Evolutionary conservation across 352 stramenopile genomes (phyloP).

Genomic region (Globisporangium abappressorium): DNA sequence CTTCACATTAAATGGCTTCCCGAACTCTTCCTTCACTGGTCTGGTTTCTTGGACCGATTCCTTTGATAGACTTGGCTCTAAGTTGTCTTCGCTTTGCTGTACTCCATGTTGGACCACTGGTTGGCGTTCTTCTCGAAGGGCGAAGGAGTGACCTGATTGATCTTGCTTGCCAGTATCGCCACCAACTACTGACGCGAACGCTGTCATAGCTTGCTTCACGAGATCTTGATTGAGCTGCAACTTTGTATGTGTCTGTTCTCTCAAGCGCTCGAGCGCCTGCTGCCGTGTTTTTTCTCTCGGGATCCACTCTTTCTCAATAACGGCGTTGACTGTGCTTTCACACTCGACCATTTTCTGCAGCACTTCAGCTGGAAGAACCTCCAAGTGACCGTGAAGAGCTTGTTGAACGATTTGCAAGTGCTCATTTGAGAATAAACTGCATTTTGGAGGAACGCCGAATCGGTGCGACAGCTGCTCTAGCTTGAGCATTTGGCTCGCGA

Average conservation of each 20-base stretch:
- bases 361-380: slow-evolving; percentile 50
- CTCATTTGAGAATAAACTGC: slow-evolving; percentile 35
- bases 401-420: slow-evolving; percentile 52
- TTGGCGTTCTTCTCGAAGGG: not conserved
- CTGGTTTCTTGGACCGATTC: not conserved
- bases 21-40: not conserved
- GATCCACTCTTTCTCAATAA: slow-evolving; percentile 59
- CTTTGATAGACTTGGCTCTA: not conserved
- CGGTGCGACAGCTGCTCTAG: slow-evolving; percentile 41
- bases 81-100: not conserved
- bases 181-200: slow-evolving; percentile 7
- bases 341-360: slow-evolving; percentile 55
- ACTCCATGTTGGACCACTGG: not conserved
- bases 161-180: not conserved
- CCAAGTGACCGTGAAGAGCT: slow-evolving; percentile 55
- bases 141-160: not conserved
- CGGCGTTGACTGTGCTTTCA: slow-evolving; percentile 39
- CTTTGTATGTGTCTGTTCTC: slow-evolving; percentile 27
- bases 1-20: not conserved
- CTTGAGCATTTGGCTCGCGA: slow-evolving; percentile 34
- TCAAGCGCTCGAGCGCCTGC: slow-evolving; percentile 41
- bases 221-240: slow-evolving; percentile 44
- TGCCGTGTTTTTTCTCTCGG: slow-evolving; percentile 50
- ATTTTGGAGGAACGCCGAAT: slow-evolving; percentile 46
- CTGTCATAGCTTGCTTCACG: slow-evolving; percentile 48